Evolutionary conservation across 2,329 filamentous ascomycete species (phyloP).

Genomic region (Fusarium sp.): DNA sequence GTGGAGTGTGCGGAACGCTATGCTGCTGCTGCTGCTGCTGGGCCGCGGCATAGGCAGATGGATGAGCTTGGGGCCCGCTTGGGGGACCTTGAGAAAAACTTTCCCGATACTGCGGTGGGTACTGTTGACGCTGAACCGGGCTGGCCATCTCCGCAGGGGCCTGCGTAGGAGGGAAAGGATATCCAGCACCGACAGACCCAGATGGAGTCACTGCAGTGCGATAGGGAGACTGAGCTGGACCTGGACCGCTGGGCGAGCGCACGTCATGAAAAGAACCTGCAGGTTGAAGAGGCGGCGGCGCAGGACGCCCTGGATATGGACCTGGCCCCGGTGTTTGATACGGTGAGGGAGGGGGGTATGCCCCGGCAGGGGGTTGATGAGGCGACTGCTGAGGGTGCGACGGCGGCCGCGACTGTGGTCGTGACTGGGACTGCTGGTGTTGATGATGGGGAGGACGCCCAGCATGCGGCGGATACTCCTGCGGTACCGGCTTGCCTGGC

Average conservation of each 20-base stretch:
- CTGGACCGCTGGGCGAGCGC: constrained; percentile 63
- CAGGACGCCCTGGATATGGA: constrained; percentile 58
- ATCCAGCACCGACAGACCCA: constrained; percentile 58
- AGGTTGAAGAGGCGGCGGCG: constrained; percentile 61
- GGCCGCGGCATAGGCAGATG: constrained; percentile 47
- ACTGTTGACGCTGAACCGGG: constrained; percentile 65
- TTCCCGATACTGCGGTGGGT: constrained; percentile 60
- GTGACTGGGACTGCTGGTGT: constrained; percentile 44
- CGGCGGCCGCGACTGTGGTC: constrained; percentile 49
- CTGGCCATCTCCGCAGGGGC: constrained; percentile 59
- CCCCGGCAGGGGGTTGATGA: constrained; percentile 44
- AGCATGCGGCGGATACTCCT: constrained; percentile 56
- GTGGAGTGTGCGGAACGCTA: constrained; percentile 62
- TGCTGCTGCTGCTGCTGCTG: constrained; percentile 49
- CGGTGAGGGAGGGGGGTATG: constrained; percentile 55
- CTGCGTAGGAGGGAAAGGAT: constrained; percentile 65
- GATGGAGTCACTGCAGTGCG: constrained; percentile 61
- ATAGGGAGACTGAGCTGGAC: constrained; percentile 60
- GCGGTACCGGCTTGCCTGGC: constrained; percentile 58
- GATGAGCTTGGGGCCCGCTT: constrained; percentile 27
- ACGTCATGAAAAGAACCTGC: constrained; percentile 58
- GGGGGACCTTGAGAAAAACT: constrained; percentile 57
- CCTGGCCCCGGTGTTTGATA: constrained; percentile 55
- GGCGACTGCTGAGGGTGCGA: constrained; percentile 51
- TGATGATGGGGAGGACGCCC: constrained; percentile 46